A percentile compares a stretch with the other conserved stretches of the same genome.
phyloP scores from a whole-genome alignment of 2,329 filamentous ascomycete species.

The Ceratocystis ficicola region DNA sequence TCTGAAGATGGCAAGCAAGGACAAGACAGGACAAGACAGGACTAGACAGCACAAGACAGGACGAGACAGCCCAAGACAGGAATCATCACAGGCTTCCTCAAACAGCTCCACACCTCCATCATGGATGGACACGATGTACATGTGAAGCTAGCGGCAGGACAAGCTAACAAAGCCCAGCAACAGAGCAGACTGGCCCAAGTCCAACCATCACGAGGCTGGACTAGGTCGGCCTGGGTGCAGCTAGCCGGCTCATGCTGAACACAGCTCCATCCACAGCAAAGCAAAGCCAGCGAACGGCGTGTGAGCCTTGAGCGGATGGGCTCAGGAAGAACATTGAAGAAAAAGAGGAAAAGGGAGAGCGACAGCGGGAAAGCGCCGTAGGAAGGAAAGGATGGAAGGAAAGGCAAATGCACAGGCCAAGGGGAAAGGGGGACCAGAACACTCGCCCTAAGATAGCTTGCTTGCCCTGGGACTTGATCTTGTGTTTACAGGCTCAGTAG shows the following conservation, averaged over 20 bases:
- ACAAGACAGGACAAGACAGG: not conserved
- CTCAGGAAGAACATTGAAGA: not conserved
- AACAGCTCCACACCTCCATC: not conserved
- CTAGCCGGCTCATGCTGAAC: too few relatives aligned
- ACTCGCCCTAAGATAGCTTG: not conserved
- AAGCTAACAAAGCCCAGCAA: not conserved
- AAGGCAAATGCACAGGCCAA: constrained; percentile 6
- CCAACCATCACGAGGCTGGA: not conserved
- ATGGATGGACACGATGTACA: not conserved
- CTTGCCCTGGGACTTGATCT: not conserved
- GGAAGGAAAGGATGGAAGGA: not conserved
- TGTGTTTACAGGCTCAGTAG: not conserved
- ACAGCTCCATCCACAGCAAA: not conserved
- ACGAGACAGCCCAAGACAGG: not conserved
- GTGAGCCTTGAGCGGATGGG: not conserved
- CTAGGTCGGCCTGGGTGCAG: too few relatives aligned
- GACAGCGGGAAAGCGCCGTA: not conserved
- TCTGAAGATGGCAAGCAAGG: not conserved
- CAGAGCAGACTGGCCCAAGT: not conserved
- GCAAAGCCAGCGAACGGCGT: not conserved
- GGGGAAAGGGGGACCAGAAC: not conserved
- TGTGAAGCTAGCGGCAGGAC: not conserved
- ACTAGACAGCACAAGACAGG: not conserved
- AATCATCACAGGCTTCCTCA: not conserved
- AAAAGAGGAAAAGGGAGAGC: not conserved